These are phyloP conservation scores for Cyamopsis tetragonoloba DNA, from an alignment of 306 rosid genomes.

Conservation along the genomic window DNA sequence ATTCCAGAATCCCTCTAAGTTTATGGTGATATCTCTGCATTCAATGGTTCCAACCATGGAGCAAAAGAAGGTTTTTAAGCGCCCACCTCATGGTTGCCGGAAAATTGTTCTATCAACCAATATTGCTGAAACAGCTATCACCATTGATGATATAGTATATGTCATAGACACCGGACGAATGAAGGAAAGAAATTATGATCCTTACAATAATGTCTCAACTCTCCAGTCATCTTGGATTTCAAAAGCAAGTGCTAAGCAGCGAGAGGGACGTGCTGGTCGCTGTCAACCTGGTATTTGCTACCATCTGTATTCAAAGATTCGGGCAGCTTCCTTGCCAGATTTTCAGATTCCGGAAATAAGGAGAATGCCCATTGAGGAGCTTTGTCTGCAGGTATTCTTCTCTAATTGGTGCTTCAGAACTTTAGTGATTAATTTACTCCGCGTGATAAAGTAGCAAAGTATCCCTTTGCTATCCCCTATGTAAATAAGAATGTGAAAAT, in stretches of 20 bases:
- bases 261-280: constrained; percentile 97
- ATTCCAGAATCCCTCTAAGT: constrained; percentile 51
- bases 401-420: constrained; percentile 1
- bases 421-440: neutral
- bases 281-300: constrained; percentile 97
- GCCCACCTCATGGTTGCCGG: constrained; percentile 65
- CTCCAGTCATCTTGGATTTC: constrained; percentile 98
- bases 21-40: constrained; percentile 63
- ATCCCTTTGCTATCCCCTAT: neutral
- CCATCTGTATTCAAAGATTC: constrained; percentile 69
- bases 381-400: constrained; percentile 84
- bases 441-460: neutral
- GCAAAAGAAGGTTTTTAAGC: constrained; percentile 75
- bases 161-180: constrained; percentile 88
- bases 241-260: constrained; percentile 93
- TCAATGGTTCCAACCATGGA: constrained; percentile 78
- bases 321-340: constrained; percentile 67
- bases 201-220: constrained; percentile 74
- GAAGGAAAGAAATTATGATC: constrained; percentile 94
- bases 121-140: constrained; percentile 92
- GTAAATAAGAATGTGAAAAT: neutral
- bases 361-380: constrained; percentile 94
- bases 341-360: constrained; percentile 88
- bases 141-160: constrained; percentile 92
- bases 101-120: constrained; percentile 92